Evolutionary conservation across 257 asterid species (phyloP).

Genomic region (Scutellaria minor): DNA sequence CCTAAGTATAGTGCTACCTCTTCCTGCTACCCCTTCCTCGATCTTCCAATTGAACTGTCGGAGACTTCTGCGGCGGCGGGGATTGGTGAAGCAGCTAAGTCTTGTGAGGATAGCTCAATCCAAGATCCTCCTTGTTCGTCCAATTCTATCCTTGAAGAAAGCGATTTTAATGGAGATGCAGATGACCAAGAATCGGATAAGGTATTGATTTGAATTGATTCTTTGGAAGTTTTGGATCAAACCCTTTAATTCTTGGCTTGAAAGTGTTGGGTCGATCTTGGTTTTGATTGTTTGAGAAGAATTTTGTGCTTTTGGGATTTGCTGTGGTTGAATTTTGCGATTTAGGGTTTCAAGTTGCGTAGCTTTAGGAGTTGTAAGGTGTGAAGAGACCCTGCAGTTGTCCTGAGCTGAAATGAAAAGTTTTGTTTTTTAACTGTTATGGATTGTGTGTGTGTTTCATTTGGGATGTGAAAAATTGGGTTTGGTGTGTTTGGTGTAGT

Average conservation of each 20-base stretch:
- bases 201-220: constrained; percentile 44
- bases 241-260: constrained; percentile 15
- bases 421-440: constrained; percentile 13
- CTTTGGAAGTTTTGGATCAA: background rate
- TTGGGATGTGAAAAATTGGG: background rate
- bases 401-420: constrained; percentile 7
- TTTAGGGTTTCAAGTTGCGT: constrained; percentile 28
- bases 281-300: constrained; percentile 34
- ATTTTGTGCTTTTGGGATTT: constrained; percentile 21
- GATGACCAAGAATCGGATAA: constrained; percentile 45
- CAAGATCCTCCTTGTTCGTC: constrained; percentile 47
- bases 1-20: too few relatives aligned
- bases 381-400: background rate
- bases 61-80: constrained; percentile 40
- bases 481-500: background rate
- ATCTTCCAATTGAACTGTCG: constrained; percentile 58
- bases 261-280: constrained; percentile 42
- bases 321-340: constrained; percentile 14
- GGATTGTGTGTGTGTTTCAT: background rate
- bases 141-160: constrained; percentile 44
- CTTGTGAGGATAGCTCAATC: constrained; percentile 38
- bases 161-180: constrained; percentile 40
- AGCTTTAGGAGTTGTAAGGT: background rate
- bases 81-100: constrained; percentile 35
- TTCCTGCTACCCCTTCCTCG: too few relatives aligned